Conservation (phyloP, 208 protist genomes). For the Phytomonas sp. region DNA sequence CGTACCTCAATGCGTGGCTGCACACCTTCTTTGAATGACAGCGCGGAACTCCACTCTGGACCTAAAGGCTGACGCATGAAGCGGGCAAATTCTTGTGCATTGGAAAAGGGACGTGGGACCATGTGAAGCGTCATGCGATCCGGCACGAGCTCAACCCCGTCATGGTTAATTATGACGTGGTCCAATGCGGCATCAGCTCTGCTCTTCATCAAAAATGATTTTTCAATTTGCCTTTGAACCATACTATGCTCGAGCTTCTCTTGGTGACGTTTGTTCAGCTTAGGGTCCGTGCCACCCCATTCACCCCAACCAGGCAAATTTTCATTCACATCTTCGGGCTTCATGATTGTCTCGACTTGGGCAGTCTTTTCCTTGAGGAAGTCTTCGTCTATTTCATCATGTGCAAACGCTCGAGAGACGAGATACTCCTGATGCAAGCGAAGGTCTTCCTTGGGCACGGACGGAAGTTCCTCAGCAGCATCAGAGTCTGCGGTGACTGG, state of each 20-base stretch:
- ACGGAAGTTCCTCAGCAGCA: conserved; percentile 1
- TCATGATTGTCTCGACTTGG: conserved; percentile 81
- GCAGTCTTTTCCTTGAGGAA: conserved; percentile 84
- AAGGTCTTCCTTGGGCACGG: conserved; percentile 21
- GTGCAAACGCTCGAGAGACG: conserved; percentile 85
- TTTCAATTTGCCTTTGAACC: conserved; percentile 64
- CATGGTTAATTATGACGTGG: conserved; percentile 92
- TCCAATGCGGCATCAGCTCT: conserved; percentile 80
- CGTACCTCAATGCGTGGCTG: conserved; percentile 77
- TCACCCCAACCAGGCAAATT: conserved; percentile 89
- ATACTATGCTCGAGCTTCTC: conserved; percentile 40
- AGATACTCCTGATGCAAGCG: conserved; percentile 78
- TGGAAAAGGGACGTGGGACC: conserved; percentile 88
- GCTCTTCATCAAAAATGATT: conserved; percentile 69
- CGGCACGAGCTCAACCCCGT: conserved; percentile 85
- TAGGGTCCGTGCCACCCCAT: conserved; percentile 81
- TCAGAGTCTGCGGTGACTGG: background rate
- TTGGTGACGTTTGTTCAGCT: conserved; percentile 73
- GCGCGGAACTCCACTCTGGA: conserved; percentile 82
- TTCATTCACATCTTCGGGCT: conserved; percentile 77
- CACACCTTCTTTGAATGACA: conserved; percentile 74
- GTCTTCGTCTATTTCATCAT: conserved; percentile 86
- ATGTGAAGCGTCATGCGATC: conserved; percentile 86
- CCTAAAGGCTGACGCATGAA: conserved; percentile 87
- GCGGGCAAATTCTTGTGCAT: conserved; percentile 81